These are phyloP conservation scores for Curvularia sp. DNA, from an alignment of 2,329 filamentous ascomycete species.

Conservation along the genomic window DNA sequence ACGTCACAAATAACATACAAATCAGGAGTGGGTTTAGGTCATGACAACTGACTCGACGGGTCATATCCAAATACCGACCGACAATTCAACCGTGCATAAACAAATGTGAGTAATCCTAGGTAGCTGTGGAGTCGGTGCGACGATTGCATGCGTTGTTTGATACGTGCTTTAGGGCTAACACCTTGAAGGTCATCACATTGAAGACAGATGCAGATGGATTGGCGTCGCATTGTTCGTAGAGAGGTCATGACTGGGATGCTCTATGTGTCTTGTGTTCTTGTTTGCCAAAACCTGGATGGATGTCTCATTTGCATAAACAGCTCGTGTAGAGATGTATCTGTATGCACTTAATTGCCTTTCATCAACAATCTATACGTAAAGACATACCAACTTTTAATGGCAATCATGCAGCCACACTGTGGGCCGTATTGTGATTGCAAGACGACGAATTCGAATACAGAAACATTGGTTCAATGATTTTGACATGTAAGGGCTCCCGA, in stretches of 20 bases:
- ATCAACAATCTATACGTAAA: background rate
- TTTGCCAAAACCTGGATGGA: background rate
- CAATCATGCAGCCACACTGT: background rate
- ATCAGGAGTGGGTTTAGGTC: background rate
- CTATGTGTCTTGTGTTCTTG: background rate
- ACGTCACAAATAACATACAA: background rate
- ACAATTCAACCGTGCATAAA: background rate
- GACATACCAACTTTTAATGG: background rate
- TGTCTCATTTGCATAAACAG: background rate
- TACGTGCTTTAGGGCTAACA: background rate
- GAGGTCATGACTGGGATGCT: background rate
- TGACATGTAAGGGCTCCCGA: background rate
- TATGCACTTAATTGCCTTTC: background rate
- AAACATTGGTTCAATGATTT: background rate
- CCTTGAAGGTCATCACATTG: background rate
- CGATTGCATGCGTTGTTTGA: background rate
- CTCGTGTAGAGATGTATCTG: too few relatives aligned
- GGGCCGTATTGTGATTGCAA: background rate
- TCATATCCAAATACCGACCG: too few relatives aligned
- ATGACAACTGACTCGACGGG: background rate
- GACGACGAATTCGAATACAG: background rate
- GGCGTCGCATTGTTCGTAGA: background rate
- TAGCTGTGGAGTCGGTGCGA: background rate
- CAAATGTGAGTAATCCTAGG: background rate
- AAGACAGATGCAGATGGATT: background rate